phyloP scores from a whole-genome alignment of 2,329 filamentous ascomycete genomes.

The Fusarium bactridioides region DNA sequence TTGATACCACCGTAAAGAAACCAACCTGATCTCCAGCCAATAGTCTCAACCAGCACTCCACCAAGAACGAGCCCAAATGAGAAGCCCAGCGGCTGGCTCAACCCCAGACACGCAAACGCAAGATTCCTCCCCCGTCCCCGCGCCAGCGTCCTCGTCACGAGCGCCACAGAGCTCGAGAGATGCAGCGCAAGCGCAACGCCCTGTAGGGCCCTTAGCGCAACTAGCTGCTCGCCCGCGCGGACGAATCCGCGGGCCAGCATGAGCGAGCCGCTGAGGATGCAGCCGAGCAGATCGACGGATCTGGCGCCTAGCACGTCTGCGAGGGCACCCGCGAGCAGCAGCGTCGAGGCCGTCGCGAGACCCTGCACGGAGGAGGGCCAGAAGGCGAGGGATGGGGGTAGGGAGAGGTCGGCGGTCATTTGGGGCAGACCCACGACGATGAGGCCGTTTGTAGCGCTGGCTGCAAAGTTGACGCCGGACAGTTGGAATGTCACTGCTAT shows the following conservation, averaged over 20 bases:
- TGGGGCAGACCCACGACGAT: constrained; percentile 51
- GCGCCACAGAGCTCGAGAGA: constrained; percentile 47
- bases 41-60: constrained; percentile 55
- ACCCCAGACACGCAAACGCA: constrained; percentile 53
- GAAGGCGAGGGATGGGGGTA: constrained; percentile 47
- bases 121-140: constrained; percentile 50
- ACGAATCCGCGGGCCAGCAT: constrained; percentile 46
- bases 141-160: constrained; percentile 45
- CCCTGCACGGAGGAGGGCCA: constrained; percentile 51
- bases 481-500: constrained; percentile 34
- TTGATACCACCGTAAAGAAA: constrained; percentile 51
- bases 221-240: constrained; percentile 44
- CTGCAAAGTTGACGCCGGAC: constrained; percentile 37
- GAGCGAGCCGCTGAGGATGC: constrained; percentile 41
- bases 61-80: constrained; percentile 59
- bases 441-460: constrained; percentile 40
- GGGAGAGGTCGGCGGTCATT: constrained; percentile 49
- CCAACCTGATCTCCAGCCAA: constrained; percentile 59
- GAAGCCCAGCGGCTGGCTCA: constrained; percentile 58
- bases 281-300: constrained; percentile 46
- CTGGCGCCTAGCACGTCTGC: constrained; percentile 49
- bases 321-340: constrained; percentile 50
- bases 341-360: constrained; percentile 47
- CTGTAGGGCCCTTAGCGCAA: constrained; percentile 51
- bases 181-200: constrained; percentile 50